Evolutionary conservation across 2,329 filamentous ascomycete genomes (phyloP).

Genomic region (Lecanicillium sp.): DNA sequence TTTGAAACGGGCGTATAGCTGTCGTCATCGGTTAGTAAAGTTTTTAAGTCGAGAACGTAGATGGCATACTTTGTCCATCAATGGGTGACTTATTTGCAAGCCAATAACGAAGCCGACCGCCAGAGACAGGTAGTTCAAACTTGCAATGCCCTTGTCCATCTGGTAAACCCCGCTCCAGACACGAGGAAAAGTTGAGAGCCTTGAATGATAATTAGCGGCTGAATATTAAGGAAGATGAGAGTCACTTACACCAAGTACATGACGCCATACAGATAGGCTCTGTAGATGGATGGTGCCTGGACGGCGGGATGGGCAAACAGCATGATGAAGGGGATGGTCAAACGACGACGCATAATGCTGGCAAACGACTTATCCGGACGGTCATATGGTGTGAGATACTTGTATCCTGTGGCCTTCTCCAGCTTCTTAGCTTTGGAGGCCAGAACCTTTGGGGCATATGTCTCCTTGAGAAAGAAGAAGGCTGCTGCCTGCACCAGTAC

Average conservation of each 20-base stretch:
- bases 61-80: slow-evolving; percentile 22
- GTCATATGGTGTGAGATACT: slow-evolving; percentile 20
- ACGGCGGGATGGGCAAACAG: slow-evolving; percentile 43
- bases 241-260: slow-evolving; percentile 39
- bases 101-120: slow-evolving; percentile 48
- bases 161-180: slow-evolving; percentile 41
- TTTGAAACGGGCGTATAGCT: slow-evolving; percentile 21
- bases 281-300: slow-evolving; percentile 39
- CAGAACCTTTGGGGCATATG: slow-evolving; percentile 26
- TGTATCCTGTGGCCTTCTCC: slow-evolving; percentile 20
- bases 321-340: slow-evolving; percentile 40
- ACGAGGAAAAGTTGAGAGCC: slow-evolving; percentile 42
- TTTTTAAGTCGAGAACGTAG: background rate
- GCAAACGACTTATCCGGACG: slow-evolving; percentile 16
- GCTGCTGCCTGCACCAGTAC: slow-evolving; percentile 24
- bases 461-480: slow-evolving; percentile 30
- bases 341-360: slow-evolving; percentile 18
- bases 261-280: slow-evolving; percentile 44
- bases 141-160: slow-evolving; percentile 36
- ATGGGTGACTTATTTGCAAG: slow-evolving; percentile 39
- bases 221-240: background rate
- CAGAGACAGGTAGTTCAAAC: slow-evolving; percentile 45
- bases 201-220: background rate
- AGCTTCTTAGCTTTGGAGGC: slow-evolving; percentile 18
- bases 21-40: background rate